Evolutionary conservation across 208 protist genomes (phyloP), one percentile per base, ranked within the genome.

Genomic region (Trypanosoma scelopori): DNA sequence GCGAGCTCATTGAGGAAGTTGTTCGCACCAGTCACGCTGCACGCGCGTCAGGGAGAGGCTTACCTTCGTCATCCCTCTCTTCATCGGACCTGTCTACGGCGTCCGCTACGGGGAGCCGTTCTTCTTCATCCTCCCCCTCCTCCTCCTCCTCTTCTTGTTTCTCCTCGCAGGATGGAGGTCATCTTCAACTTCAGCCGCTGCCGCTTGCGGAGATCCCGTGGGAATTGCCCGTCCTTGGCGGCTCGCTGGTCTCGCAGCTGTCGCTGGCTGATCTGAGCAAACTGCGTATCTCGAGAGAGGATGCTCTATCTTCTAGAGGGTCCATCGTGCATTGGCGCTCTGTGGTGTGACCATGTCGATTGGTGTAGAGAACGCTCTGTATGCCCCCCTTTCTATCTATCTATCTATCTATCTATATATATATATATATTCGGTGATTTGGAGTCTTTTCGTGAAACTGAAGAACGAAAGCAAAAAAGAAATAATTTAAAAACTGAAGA

Each of bases 191-290:
- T 32, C 81, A 85, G 50, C 68, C 60, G 5, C 57, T 65, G 6
- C 76, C 81, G 13, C 45, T 89, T 3, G 61, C 65, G 32, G 52
- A 73, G 6, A 50, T 67, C 5, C 82, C 85, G 7, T 88, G 82
- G 82, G 68, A 73, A 71, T 47, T 87, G 1, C 72, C 82, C 43
- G 41, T 90, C 9, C n/a, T 90, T 7, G 84, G 84, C 5, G 84
- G 68, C 3, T 87, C 80, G 0, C 48, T 90, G 15, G 69, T 87
- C 22, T 64, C 71, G n/a, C 70, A 83, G n/a, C 60, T 90, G 3
- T 41, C 80, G 15, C 47, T 79, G 5, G 12, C 48, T 3, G 84
- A 90, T n/a, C 42, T 90, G 58, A 66, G 65, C 47, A 74, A 72
- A 16, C 41, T 78, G 27, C 32, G 64, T 22, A 84, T 90, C 30